A percentile compares a stretch with the other conserved stretches of the same genome.
Evolutionary conservation across 345 rosid species (phyloP).

Genomic region (Boechera stricta): DNA sequence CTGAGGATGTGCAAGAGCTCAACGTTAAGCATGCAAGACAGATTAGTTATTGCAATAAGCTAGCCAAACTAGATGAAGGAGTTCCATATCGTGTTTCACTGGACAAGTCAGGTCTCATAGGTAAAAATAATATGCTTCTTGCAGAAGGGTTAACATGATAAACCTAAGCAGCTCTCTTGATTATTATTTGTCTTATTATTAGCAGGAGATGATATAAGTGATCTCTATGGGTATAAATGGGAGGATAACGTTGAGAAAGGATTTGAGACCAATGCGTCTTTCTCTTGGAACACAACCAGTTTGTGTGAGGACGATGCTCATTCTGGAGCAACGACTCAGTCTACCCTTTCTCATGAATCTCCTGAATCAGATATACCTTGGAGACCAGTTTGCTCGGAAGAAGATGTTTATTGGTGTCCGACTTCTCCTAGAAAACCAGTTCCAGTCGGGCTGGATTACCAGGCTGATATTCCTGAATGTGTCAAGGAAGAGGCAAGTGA

Average conservation of each 20-base stretch:
- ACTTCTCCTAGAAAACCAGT: constrained; percentile 52
- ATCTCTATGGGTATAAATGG: constrained; percentile 34
- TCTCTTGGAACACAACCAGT: constrained; percentile 41
- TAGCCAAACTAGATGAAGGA: constrained; percentile 41
- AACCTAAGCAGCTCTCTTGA: constrained; percentile 29
- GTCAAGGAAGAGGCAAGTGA: constrained; percentile 34
- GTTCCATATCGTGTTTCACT: constrained; percentile 39
- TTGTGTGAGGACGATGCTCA: constrained; percentile 48
- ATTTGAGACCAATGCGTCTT: constrained; percentile 43
- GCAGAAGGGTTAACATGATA: constrained; percentile 22
- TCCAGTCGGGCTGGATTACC: constrained; percentile 64
- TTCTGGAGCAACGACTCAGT: constrained; percentile 45
- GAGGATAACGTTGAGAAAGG: constrained; percentile 41
- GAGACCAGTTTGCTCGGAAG: constrained; percentile 45
- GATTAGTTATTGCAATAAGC: constrained; percentile 47
- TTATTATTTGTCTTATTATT: constrained; percentile 25
- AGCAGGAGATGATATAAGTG: constrained; percentile 47
- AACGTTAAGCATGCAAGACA: constrained; percentile 55
- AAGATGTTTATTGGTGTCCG: constrained; percentile 44
- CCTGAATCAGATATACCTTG: constrained; percentile 44
- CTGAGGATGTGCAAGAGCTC: constrained; percentile 52
- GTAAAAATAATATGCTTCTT: constrained; percentile 45
- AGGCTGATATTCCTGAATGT: constrained; percentile 61
- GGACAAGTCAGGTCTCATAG: constrained; percentile 36
- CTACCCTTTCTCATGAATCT: constrained; percentile 51